Evolutionary conservation across 805 yeast species (phyloP).

Genomic region (Torulaspora indica): DNA sequence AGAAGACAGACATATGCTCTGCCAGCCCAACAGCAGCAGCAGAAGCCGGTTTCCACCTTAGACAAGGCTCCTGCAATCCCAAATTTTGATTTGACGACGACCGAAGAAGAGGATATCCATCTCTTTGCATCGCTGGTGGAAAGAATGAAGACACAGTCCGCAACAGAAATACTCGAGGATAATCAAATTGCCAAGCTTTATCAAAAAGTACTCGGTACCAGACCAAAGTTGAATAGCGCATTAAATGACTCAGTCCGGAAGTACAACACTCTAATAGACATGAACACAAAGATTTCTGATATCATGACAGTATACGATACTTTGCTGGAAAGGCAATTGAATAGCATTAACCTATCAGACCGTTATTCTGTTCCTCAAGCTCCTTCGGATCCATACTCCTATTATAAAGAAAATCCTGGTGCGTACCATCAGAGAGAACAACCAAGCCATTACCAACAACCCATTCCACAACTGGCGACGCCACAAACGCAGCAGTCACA

Average conservation of each 20-base stretch:
- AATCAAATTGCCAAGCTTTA: constrained; percentile 41
- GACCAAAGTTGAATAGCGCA: constrained; percentile 64
- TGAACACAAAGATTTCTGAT: constrained; percentile 74
- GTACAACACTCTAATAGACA: constrained; percentile 61
- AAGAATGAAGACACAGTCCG: constrained; percentile 45
- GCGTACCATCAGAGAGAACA: background rate
- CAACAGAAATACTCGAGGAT: constrained; percentile 38
- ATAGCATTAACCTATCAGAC: constrained; percentile 36
- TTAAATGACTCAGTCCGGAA: constrained; percentile 53
- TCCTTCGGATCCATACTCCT: constrained; percentile 29
- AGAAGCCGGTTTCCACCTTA: constrained; percentile 7
- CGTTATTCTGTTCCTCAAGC: constrained; percentile 28
- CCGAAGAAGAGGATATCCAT: constrained; percentile 67
- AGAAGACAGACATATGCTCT: constrained; percentile 24
- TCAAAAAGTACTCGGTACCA: constrained; percentile 52
- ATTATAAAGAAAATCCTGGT: constrained; percentile 6
- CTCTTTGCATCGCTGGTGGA: constrained; percentile 65
- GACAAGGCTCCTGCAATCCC: constrained; percentile 9
- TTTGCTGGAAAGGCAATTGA: constrained; percentile 55
- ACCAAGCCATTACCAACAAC: background rate
- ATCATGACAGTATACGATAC: constrained; percentile 73
- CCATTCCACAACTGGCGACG: background rate
- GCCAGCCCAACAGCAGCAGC: constrained; percentile 7
- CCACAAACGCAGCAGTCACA: background rate
- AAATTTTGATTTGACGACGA: constrained; percentile 42